phyloP scores from a whole-genome alignment of 2,329 filamentous ascomycete species.

The Colletotrichum destructivum region DNA sequence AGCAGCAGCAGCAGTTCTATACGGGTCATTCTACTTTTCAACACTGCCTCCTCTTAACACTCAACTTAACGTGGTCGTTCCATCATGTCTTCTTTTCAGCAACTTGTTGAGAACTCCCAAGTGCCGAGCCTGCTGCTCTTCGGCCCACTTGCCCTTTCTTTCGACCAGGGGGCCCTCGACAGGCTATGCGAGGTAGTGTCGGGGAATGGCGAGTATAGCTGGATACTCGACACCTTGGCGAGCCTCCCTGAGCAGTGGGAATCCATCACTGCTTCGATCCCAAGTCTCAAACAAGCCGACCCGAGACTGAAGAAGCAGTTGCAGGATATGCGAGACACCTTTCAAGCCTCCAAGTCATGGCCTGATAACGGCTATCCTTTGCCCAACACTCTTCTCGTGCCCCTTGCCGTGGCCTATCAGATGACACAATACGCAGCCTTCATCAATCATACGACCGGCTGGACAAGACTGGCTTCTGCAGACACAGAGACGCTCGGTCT shows the following conservation, averaged over 20 bases:
- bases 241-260: not conserved
- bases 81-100: constrained; percentile 1
- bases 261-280: not conserved
- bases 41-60: not conserved
- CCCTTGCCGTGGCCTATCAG: not conserved
- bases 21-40: not conserved
- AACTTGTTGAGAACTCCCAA: not conserved
- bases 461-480: not conserved
- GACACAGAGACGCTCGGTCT: constrained; percentile 49
- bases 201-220: not conserved
- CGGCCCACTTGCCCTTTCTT: not conserved
- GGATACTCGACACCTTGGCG: not conserved
- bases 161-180: not conserved
- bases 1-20: too few species aligned
- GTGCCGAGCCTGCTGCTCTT: not conserved
- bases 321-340: not conserved
- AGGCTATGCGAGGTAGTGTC: not conserved
- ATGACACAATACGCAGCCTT: not conserved
- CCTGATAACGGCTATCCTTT: not conserved
- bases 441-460: not conserved
- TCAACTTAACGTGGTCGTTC: not conserved
- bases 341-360: not conserved
- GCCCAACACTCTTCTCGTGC: not conserved
- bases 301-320: constrained; percentile 2
- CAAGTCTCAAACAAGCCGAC: not conserved